Evolutionary conservation across 768 basidiomycete genomes (phyloP), one percentile per base, ranked within the genome.

Genomic region (Termitomyces sp.): DNA sequence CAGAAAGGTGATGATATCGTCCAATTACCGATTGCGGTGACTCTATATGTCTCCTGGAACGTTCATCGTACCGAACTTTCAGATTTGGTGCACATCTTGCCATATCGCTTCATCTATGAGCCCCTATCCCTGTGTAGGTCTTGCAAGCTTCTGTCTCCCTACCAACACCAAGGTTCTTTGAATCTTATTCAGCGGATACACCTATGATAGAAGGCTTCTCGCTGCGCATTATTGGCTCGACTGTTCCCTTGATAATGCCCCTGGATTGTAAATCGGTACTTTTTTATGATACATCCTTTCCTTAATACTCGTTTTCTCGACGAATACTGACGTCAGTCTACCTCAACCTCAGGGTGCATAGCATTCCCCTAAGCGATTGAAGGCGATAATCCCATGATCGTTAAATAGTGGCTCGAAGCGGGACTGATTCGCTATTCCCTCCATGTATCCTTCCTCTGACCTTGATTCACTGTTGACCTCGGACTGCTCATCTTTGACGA

Each of bases 401-500:
- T 54, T 54, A 54, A 54, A 58, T 32, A 53, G 47, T 18, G 43
- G 35, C 26, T 33, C 26, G 7, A 16, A 35, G 30, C 11, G 32
- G 18, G 18, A 30, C 38, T 28, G 3, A 49, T 14, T 32, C 20
- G 38, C 44, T 10, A 20, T 22, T 14, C 36, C 14, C n/a, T 38
- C 72, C 68, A 58, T 55, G 58, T 50, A 55, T 59, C 30, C 38
- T 30, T 41, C 52, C 36, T 48, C 57, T n/a, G 52, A 53, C 13
- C 33, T 58, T 28, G 44, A 28, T 18, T 54, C 57, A 36, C 22
- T 55, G 16, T 11, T 49, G 46, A 54, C 38, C 22, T 49, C 48
- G n/a, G 32, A 18, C 48, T 55, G 14, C 35, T 63, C 70, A 20
- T 72, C 76, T 52, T 61, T 58, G 14, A 66, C 62, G 56, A 63